Base-by-base conservation (phyloP, 768 basidiomycete genomes). In the Panaeolus papilionaceus region DNA sequence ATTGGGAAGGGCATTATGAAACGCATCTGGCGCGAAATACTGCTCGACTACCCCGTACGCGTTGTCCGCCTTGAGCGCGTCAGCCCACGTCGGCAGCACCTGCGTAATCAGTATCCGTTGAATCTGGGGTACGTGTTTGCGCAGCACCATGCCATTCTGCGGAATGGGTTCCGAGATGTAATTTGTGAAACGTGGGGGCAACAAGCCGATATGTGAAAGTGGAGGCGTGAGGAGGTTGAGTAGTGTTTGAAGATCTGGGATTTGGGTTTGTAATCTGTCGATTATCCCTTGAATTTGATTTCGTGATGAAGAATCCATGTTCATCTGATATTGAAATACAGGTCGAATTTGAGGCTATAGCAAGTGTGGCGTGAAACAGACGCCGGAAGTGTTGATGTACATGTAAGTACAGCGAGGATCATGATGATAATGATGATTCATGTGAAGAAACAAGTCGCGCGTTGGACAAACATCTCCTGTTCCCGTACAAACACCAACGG, bases 1-100 rank as follows among this genome's bases (percentile, higher is more conserved):
- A 6, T 79, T 73, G 9, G 81, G 68, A 9, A 81, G 81, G 1
- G 88, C 79, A 70, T 84, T 88, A 14, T 80, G 83, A 73, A 89
- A 87, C 23, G 79, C 72, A 72, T 89, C 86, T 5, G 94, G 94
- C 72, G 87, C 89, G 73, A 96, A 95, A 76, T 89, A 94, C 68
- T 90, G 88, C 45, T 89, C 84, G 1, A 88, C 71, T 18, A 94
- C 76, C 2, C 75, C 63, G 12, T 77, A 77, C 11, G 81, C 78
- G 26, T 83, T 75, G 40, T 86, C 77, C 66, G 89, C 84, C n/a
- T 78, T 75, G 45, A 96, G 80, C 3, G 75, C 67, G 1, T 79
- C 71, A 44, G 87, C 85, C 93, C 94, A 97, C 39, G 86, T 85
- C 0, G 93, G 92, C 3, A 88, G 75, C 62, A 94, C 80, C 68